These are phyloP conservation scores for Camelina hispida DNA, from an alignment of 345 rosid genomes.

Conservation along the genomic window DNA sequence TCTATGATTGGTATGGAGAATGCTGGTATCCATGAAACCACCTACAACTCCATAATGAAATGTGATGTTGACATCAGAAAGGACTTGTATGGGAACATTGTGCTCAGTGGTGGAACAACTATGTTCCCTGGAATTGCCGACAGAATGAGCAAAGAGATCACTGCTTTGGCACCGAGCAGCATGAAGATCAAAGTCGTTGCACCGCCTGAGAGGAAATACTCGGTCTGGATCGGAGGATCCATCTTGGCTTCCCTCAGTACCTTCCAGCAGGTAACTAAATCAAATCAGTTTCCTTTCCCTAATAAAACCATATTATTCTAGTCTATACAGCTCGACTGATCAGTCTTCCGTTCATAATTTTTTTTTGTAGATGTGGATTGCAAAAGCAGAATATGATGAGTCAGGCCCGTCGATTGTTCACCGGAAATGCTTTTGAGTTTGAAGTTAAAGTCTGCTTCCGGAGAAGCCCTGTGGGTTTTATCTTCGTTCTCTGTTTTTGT, in stretches of 20 bases:
- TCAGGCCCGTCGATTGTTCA: constrained; percentile 92
- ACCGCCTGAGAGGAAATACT: constrained; percentile 87
- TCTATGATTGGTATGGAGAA: constrained; percentile 94
- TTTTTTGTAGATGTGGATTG: constrained; percentile 78
- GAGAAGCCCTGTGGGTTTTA: constrained; percentile 27
- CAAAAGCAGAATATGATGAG: constrained; percentile 88
- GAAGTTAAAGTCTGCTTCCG: constrained; percentile 27
- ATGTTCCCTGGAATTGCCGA: constrained; percentile 90
- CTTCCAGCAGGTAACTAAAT: constrained; percentile 73
- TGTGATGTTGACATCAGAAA: constrained; percentile 88
- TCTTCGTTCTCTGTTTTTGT: constrained; percentile 26
- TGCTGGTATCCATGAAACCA: constrained; percentile 85
- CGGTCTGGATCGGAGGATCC: constrained; percentile 92
- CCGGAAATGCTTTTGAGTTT: constrained; percentile 81
- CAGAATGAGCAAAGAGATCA: constrained; percentile 92
- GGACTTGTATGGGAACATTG: constrained; percentile 84
- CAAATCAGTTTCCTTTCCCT: neutral
- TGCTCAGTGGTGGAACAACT: constrained; percentile 88
- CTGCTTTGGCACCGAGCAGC: constrained; percentile 89
- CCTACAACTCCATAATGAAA: constrained; percentile 89
- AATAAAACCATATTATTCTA: neutral
- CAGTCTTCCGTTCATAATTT: neutral
- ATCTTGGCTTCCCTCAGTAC: constrained; percentile 91
- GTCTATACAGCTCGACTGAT: neutral
- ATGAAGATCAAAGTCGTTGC: constrained; percentile 93